Percentiles rank a stretch among this genome's conserved stretches.
Evolutionary conservation across 1,284 basidiomycete genomes (phyloP).

Genomic region (Xanthoconium separans): DNA sequence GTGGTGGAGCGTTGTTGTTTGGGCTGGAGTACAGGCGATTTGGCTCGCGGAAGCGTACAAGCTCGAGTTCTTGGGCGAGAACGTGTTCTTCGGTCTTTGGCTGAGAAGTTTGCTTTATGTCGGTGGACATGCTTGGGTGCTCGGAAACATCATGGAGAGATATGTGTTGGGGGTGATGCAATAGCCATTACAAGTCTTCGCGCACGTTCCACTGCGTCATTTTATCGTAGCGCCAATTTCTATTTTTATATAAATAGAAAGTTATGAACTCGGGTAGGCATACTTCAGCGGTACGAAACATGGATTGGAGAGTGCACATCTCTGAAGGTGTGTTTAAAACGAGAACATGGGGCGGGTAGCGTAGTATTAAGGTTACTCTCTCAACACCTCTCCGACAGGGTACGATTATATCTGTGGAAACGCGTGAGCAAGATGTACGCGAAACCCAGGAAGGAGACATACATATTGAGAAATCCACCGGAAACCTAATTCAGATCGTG

Average conservation of each 20-base stretch:
- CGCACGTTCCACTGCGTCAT: neutral
- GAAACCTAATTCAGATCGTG: constrained; percentile 62
- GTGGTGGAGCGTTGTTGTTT: constrained; percentile 50
- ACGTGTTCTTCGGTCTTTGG: constrained; percentile 79
- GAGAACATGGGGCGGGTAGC: constrained; percentile 22
- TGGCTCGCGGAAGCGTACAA: constrained; percentile 88
- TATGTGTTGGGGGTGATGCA: constrained; percentile 35
- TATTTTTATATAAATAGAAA: constrained; percentile 20
- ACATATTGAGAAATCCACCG: constrained; percentile 98
- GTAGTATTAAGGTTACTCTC: constrained; percentile 17
- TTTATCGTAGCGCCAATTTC: neutral
- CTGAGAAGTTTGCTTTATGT: constrained; percentile 74
- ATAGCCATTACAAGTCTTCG: neutral
- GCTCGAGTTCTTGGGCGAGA: constrained; percentile 82
- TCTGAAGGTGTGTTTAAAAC: constrained; percentile 10
- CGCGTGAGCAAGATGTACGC: constrained; percentile 11
- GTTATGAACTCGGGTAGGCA: constrained; percentile 20
- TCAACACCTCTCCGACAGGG: constrained; percentile 2
- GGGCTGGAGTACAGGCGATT: constrained; percentile 78
- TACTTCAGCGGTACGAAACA: constrained; percentile 14
- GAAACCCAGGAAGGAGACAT: constrained; percentile 28
- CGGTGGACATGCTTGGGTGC: constrained; percentile 72
- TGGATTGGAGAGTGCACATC: constrained; percentile 15
- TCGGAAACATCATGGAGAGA: constrained; percentile 59
- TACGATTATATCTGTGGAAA: constrained; percentile 30